phyloP scores from a whole-genome alignment of 2,329 filamentous ascomycete species.

The Rosellinia necatrix region DNA sequence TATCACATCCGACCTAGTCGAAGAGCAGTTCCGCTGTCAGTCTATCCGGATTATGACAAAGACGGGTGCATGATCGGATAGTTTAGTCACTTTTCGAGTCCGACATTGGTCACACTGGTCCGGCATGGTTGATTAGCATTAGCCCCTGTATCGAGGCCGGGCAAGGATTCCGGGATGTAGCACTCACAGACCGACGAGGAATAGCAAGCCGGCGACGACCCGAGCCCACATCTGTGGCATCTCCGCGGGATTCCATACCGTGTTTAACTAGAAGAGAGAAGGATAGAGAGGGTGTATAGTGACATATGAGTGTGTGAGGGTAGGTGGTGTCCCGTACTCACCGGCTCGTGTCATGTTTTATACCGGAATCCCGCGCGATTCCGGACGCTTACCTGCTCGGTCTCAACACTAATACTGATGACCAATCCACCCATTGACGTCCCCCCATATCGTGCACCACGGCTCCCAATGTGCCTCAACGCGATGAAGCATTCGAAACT shows the following conservation, averaged over 20 bases:
- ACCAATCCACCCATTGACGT: constrained; percentile 3
- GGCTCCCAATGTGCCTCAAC: neutral
- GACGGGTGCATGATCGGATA: neutral
- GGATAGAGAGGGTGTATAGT: too few species aligned
- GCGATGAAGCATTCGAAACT: neutral
- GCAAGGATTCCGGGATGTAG: neutral
- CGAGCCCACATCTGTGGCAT: constrained; percentile 5
- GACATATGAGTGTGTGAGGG: neutral
- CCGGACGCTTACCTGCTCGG: constrained; percentile 13
- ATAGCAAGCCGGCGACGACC: constrained; percentile 29
- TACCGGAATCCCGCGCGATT: constrained; percentile 32
- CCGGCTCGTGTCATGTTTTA: neutral
- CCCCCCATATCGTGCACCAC: neutral
- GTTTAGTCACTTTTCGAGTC: constrained; percentile 35
- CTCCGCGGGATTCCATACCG: constrained; percentile 27
- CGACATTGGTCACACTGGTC: constrained; percentile 42
- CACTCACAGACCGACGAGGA: constrained; percentile 35
- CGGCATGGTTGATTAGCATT: constrained; percentile 9
- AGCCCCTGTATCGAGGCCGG: constrained; percentile 7
- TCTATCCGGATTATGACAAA: neutral
- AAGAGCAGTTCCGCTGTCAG: neutral
- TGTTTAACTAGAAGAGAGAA: neutral
- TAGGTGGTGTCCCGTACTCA: neutral
- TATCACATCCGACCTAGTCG: constrained; percentile 39
- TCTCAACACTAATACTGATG: constrained; percentile 1